Base-by-base conservation (phyloP, 306 rosid genomes). In the Styphnolobium japonicum region DNA sequence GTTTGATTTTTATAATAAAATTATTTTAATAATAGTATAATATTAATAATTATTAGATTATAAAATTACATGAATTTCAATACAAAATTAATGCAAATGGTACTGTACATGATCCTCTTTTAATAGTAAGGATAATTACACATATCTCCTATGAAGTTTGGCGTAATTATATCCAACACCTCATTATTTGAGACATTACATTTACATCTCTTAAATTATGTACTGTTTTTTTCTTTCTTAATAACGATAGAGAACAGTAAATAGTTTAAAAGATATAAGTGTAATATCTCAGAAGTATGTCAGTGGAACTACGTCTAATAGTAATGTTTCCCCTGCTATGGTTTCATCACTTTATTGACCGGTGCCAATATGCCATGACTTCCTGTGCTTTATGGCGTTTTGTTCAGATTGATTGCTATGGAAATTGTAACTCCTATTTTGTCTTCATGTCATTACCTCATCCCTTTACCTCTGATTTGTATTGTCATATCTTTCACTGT, bases 341-440 rank as follows among this genome's bases (percentile, higher is more conserved):
- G 5, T 52, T 68, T 21, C 31, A 36, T 73, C n/a, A 27, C 75
- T 36, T 45, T 81, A 37, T 75, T 79, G 67, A 79, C 85, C 11
- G n/a, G n/a, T n/a, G n/a, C n/a, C n/a, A n/a, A n/a, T 73, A 27
- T 21, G 48, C 19, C 25, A 58, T 45, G 76, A 82, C 62, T 46
- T 79, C 15, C 40, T 51, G 3, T 7, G 23, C 37, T 23, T 10
- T 27, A 31, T 67, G 81, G 76, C 49, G 36, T 29, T 29, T 31
- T 16, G 15, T 79, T 67, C 19, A 18, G 16, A n/a, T 76, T 52
- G 23, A 42, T 36, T 19, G 37, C 16, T 23, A 18, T 22, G 37
- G 68, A 66, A 75, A 70, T 19, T 34, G 14, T 39, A 14, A 22
- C 55, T 11, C 7, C 61, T 70, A 3, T 58, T 48, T 75, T 67